Evolutionary conservation across 1,139 yeast genomes (phyloP), one percentile per base, ranked within the genome.

Genomic region (Taphrina communis): DNA sequence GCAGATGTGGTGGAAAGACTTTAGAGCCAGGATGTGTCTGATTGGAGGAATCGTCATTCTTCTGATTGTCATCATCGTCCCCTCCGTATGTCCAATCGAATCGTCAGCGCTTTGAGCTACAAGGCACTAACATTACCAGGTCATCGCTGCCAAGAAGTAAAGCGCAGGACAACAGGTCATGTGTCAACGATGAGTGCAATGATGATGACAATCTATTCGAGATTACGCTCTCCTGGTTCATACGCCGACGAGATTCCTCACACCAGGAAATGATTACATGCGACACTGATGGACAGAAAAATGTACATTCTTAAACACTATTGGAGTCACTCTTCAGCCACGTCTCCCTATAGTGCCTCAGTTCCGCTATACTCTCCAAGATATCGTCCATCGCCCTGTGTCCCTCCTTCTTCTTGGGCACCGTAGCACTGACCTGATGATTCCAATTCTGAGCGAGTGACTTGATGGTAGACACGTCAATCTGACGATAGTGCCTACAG

Each of bases 1-100:
- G 80, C 97, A 92, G 78, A 94, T 94, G 98, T 94, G 99, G 99
- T 90, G 96, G 91, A 94, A 95, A 80, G 97, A 94, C 79, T 85
- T 95, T 86, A 94, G 94, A 82, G 90, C 94, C 96, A 88, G 97
- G 79, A 82, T 93, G 83, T 94, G 99, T 79, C 83, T 94, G 72
- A 89, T 91, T 71, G 84, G 90, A 57, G 96, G 90, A 48, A 84
- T 95, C 72, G 88, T 94, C 76, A 82, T 93, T 68, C 83, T 95
- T 75, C 85, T 93, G 72, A 96, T 94, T 66, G 92, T 94, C 75
- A 89, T 93, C 75, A 97, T 94, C 65, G 82, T 81, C 36, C 98
- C 98, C 51, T 88, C 94, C 74, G 98, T 90, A 56, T 17, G 17
- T 17, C 17, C 17, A 17, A 17, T 17, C 17, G 1, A 17, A 17